Evolutionary conservation across 192 early-diverging fungal genomes (phyloP).

Genomic region (Chytriomyces hyalinus): DNA sequence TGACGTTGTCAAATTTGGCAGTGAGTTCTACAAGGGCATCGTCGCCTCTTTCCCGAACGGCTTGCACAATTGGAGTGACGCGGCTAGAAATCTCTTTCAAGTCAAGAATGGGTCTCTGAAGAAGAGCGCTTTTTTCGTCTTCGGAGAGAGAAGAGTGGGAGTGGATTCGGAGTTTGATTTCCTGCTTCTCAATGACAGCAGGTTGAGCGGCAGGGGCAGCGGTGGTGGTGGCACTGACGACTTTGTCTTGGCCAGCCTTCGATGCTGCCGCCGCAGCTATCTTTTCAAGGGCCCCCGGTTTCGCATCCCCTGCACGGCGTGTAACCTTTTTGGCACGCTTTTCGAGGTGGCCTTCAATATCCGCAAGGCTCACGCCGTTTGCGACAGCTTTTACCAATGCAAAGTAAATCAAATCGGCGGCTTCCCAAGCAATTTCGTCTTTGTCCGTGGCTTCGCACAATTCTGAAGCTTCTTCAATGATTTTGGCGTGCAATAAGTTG

Average conservation of each 20-base stretch:
- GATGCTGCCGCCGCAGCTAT: background rate
- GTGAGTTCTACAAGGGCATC: conserved; percentile 83
- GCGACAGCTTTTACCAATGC: conserved; percentile 84
- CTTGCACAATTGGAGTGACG: conserved; percentile 89
- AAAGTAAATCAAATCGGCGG: conserved; percentile 97
- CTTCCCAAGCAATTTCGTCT: conserved; percentile 91
- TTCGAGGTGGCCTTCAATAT: conserved; percentile 89
- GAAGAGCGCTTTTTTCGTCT: conserved; percentile 63
- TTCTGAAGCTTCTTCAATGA: conserved; percentile 95
- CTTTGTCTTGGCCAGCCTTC: background rate
- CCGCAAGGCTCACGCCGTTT: conserved; percentile 78
- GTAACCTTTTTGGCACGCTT: conserved; percentile 81
- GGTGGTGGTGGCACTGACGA: conserved; percentile 1
- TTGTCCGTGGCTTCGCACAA: conserved; percentile 76
- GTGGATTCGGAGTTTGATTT: conserved; percentile 79
- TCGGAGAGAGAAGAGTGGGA: conserved; percentile 54
- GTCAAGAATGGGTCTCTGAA: conserved; percentile 91
- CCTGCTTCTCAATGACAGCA: conserved; percentile 48
- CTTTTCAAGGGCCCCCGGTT: conserved; percentile 61
- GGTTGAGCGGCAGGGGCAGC: conserved; percentile 32
- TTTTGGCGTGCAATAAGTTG: conserved; percentile 83
- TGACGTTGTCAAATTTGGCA: conserved; percentile 86
- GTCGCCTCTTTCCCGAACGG: conserved; percentile 85
- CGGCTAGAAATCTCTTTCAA: conserved; percentile 84
- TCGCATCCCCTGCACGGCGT: conserved; percentile 91